These are phyloP conservation scores for Nemophila menziesii DNA, from an alignment of 257 asterid species.

Conservation along the genomic window DNA sequence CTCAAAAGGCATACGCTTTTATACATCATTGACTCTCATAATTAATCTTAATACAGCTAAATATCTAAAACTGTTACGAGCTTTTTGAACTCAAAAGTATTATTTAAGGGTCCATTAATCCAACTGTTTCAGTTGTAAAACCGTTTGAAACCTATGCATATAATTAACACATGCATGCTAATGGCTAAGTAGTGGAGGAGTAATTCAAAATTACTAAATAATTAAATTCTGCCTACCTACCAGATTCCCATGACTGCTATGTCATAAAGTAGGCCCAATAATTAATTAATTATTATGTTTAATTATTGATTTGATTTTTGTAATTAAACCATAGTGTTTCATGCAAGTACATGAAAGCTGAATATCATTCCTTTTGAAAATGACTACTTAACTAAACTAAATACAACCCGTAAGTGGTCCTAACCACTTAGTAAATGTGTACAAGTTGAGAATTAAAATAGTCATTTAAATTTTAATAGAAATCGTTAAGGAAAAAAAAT, in stretches of 20 bases:
- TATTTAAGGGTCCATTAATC: not conserved
- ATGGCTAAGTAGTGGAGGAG: too few species aligned
- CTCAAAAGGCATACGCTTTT: slow-evolving; percentile 9
- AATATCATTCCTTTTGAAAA: too few species aligned
- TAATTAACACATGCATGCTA: too few species aligned
- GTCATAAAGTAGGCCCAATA: not conserved
- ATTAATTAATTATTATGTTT: slow-evolving; percentile 6
- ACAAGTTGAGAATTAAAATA: too few species aligned
- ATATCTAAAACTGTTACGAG: not conserved
- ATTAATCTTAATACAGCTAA: too few species aligned
- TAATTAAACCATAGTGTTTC: slow-evolving; percentile 2
- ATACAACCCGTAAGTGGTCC: too few species aligned
- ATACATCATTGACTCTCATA: not conserved
- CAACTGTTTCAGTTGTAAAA: not conserved
- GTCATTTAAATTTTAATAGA: too few species aligned
- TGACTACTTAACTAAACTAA: not conserved
- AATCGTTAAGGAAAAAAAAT: too few species aligned
- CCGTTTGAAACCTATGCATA: too few species aligned
- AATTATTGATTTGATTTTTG: not conserved
- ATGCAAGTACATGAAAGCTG: slow-evolving; percentile 1
- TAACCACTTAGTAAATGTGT: too few species aligned
- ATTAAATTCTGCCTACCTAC: not conserved
- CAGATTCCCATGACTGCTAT: not conserved
- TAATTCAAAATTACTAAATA: too few species aligned
- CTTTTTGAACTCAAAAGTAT: not conserved